Evolutionary conservation across 495 filamentous ascomycete genomes (phyloP), one percentile per base, ranked within the genome.

Genomic region (Haplographium delicatum): DNA sequence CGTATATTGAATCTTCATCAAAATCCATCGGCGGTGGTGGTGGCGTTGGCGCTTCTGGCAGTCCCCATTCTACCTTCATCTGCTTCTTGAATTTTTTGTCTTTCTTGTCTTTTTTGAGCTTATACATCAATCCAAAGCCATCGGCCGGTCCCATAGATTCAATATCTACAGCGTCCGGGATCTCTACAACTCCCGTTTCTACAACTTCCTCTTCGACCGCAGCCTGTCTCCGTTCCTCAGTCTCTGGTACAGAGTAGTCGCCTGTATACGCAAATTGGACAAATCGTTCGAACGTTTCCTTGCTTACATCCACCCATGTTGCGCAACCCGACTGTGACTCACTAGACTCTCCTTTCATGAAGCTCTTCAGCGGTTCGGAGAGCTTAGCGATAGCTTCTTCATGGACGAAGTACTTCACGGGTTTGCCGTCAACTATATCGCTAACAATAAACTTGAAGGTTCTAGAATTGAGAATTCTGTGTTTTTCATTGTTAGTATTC

Each of bases 231-330:
- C 44, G 23, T 25, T 47, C 31, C 23, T 40, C 34, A 9, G 30
- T 38, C 20, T 46, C 18, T 1, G 41, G 50, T 46, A 53, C 30
- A 15, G 50, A 53, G 23, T 53, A 53, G 30, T 53, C 50, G 5
- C 50, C 50, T 7, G 50, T 53, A 28, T 53, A 53, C 25, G 50
- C 50, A 27, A 35, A 45, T 28, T 53, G 50, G 23, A 45, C 28
- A 26, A 53, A 53, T 18, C 28, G 30, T 31, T 53, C 50, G 22
- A 53, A 53, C 24, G 50, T 46, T 13, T 39, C 41, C 31, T 46
- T 53, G 28, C 50, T 53, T 15, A 53, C 50, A 18, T 53, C 41
- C 19, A 27, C 33, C 50, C 50, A 53, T 53, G 25, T 53, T 31
- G 41, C 18, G 16, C 28, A 19, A 5, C 52, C 52, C 27, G 35